Percentiles rank a stretch among this genome's conserved stretches.
phyloP scores from a whole-genome alignment of 176 grass and related monocot species.

The Bonia amplexicaulis region DNA sequence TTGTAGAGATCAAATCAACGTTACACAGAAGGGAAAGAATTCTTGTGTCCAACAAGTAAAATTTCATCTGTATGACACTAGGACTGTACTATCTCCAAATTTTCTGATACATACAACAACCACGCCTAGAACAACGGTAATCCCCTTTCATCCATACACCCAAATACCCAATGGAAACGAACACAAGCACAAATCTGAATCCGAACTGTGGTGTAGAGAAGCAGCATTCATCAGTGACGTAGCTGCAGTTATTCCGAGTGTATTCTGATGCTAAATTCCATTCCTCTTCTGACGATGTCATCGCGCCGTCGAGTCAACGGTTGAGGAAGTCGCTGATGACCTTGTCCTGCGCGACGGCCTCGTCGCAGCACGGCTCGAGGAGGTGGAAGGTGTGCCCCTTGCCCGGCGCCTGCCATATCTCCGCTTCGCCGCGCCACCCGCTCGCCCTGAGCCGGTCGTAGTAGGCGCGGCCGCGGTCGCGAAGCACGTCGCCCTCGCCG shows the following conservation, averaged over 20 bases:
- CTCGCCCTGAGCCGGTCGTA: conserved; percentile 39
- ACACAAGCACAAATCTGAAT: conserved; percentile 7
- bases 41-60: conserved; percentile 16
- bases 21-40: neutral
- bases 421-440: conserved; percentile 40
- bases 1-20: neutral
- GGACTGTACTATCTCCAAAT: neutral
- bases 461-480: conserved; percentile 48
- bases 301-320: conserved; percentile 3
- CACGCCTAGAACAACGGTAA: conserved; percentile 12
- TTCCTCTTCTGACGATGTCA: neutral
- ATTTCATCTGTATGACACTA: conserved; percentile 32
- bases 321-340: conserved; percentile 49
- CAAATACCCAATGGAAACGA: neutral
- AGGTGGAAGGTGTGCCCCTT: conserved; percentile 61
- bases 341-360: conserved; percentile 51
- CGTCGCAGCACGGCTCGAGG: conserved; percentile 38
- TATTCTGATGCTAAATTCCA: neutral
- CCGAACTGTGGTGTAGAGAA: neutral
- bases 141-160: neutral
- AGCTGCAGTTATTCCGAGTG: conserved; percentile 30
- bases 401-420: conserved; percentile 42
- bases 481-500: conserved; percentile 52
- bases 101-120: neutral
- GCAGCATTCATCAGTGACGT: conserved; percentile 11